Base-by-base conservation (phyloP, 495 filamentous ascomycete species). In the Platismatia glauca region DNA sequence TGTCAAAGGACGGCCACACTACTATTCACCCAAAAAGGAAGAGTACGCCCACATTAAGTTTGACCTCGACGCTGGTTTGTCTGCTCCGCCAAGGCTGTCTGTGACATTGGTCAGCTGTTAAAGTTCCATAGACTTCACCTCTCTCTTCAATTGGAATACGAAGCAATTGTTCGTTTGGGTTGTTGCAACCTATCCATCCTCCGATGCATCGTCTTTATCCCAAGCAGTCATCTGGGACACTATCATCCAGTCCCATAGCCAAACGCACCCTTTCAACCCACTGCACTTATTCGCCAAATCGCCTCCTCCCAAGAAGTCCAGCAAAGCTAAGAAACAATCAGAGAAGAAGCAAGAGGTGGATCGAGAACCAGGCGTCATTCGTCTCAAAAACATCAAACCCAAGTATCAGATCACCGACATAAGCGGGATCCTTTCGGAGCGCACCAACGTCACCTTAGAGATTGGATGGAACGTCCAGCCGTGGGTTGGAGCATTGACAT, bases 111-210 rank as follows among this genome's bases (percentile, higher is more conserved):
- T 22, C 15, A 37, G 8, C 3, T 24, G 39, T 34, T 69, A 22
- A 65, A 13, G 6, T 13, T 53, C n/a, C 41, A 50, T 53, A 84
- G 93, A 98, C 76, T 82, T 98, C 58, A 84, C 85, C 61, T 86
- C 88, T 34, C 86, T 99, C 69, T 97, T 96, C 85, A 95, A 88
- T 75, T 99, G 95, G 95, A 99, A 99, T 79, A 99, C 94, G n/a
- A 99, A 99, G 75, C 91, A 97, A 75, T 75, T 97, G 68, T 99
- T 97, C 76, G 84, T 95, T 74, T 98, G 94, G 81, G 84, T 98
- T 55, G 89, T 89, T 57, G 91, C 92, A 39, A 84, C 84, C 31
- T 98, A 93, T 81, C 88, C 91, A 57, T 81, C 84, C 29, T 68
- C 73, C 61, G 71, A 72, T 63, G 34, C 61, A 53, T 65, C 70